Percentiles rank a stretch among this genome's conserved stretches.
phyloP scores from a whole-genome alignment of 2,329 filamentous ascomycete genomes.

The Lasiodiplodia hormozganensis region DNA sequence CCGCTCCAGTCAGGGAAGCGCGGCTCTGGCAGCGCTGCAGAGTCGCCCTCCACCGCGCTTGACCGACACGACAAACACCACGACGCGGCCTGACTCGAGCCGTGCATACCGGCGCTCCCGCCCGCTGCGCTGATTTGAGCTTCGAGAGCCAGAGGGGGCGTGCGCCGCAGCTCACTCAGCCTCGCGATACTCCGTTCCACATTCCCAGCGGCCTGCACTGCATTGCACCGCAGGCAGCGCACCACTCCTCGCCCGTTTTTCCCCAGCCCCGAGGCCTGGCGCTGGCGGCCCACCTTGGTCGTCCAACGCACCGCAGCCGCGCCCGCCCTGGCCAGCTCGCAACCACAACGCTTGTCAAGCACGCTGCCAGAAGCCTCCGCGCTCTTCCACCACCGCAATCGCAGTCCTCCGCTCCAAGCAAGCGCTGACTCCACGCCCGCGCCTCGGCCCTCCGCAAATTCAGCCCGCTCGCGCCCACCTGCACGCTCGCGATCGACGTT shows the following conservation, averaged over 20 bases:
- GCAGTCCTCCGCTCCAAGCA: neutral
- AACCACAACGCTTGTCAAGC: conserved; percentile 9
- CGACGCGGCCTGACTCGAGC: conserved; percentile 18
- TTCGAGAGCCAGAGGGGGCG: conserved; percentile 8
- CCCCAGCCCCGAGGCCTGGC: conserved; percentile 19
- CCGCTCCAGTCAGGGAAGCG: conserved; percentile 10
- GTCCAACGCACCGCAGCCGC: conserved; percentile 19
- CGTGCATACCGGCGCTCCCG: conserved; percentile 27
- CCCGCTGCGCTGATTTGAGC: conserved; percentile 23
- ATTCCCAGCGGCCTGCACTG: conserved; percentile 17
- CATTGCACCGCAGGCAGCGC: conserved; percentile 21
- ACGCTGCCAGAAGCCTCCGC: conserved; percentile 8
- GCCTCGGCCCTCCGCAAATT: conserved; percentile 1
- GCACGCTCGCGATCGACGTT: conserved; percentile 28
- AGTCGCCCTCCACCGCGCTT: conserved; percentile 11
- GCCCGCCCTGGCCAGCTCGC: conserved; percentile 21
- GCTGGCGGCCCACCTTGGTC: conserved; percentile 11
- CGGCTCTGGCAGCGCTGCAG: conserved; percentile 16
- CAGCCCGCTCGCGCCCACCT: conserved; percentile 8
- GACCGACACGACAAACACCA: conserved; percentile 21
- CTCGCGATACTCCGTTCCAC: conserved; percentile 18
- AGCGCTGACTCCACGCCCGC: neutral
- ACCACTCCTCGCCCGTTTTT: conserved; percentile 2
- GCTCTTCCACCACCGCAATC: conserved; percentile 3
- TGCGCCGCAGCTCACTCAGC: conserved; percentile 20